A percentile compares a stretch with the other conserved stretches of the same genome.
These are phyloP conservation scores for Malus asiatica DNA, from an alignment of 306 rosid species.

Conservation along the genomic window DNA sequence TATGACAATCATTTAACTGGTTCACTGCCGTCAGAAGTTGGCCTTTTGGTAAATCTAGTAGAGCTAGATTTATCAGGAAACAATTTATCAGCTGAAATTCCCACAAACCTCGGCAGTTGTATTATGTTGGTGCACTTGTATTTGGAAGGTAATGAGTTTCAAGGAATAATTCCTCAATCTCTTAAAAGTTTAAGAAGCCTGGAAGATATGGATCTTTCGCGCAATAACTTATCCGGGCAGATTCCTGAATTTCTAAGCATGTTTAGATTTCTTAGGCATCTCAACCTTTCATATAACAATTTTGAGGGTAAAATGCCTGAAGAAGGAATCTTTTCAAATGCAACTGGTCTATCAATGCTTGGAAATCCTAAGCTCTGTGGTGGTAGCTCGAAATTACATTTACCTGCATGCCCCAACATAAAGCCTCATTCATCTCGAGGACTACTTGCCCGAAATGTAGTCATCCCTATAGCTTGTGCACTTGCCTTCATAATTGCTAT, in stretches of 20 bases:
- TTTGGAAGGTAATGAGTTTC: too few relatives aligned
- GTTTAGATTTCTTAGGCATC: neutral
- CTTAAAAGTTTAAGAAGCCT: neutral
- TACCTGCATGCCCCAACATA: neutral
- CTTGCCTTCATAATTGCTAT: neutral
- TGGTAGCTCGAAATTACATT: neutral
- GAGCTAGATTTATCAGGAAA: neutral
- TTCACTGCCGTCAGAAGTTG: rapidly evolving
- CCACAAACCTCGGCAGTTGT: neutral
- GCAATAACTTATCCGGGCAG: neutral
- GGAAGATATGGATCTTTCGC: neutral
- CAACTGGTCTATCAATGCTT: neutral
- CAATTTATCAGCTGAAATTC: neutral
- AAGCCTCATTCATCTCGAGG: neutral
- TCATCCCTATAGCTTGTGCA: neutral
- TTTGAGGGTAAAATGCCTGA: neutral
- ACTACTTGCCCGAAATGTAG: neutral
- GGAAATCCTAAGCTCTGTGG: neutral
- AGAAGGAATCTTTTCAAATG: neutral
- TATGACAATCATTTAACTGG: rapidly evolving
- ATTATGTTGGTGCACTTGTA: too few relatives aligned
- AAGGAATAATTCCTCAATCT: neutral
- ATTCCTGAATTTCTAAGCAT: neutral
- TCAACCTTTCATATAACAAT: neutral
- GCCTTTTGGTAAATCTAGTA: neutral